phyloP scores from a whole-genome alignment of 2,329 filamentous ascomycete species.

The Eutypella sp. region DNA sequence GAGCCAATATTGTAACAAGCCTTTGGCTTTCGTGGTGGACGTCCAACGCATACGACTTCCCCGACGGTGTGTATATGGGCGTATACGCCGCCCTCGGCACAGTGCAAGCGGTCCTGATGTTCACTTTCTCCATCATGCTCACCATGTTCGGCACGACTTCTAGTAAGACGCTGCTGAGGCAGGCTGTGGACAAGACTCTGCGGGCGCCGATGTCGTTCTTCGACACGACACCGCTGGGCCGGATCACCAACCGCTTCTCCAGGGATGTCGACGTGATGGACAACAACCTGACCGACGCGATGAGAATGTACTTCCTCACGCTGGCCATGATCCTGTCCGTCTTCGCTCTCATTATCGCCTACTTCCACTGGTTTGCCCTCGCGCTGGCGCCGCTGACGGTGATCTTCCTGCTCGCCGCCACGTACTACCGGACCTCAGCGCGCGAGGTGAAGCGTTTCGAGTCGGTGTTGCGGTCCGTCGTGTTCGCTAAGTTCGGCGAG shows the following conservation, averaged over 20 bases:
- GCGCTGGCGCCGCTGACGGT: slow-evolving; percentile 61
- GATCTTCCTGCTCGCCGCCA: slow-evolving; percentile 75
- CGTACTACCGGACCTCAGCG: slow-evolving; percentile 86
- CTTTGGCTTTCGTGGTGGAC: slow-evolving; percentile 96
- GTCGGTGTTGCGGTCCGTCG: slow-evolving; percentile 75
- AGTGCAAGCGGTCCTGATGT: slow-evolving; percentile 68
- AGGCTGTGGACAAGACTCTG: slow-evolving; percentile 73
- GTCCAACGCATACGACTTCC: slow-evolving; percentile 65
- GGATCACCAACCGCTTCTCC: slow-evolving; percentile 94
- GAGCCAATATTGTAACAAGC: slow-evolving; percentile 79
- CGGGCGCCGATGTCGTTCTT: slow-evolving; percentile 84
- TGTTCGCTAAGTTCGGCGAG: slow-evolving; percentile 90
- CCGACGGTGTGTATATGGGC: slow-evolving; percentile 67
- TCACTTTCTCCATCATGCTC: slow-evolving; percentile 72
- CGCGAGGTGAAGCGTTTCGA: slow-evolving; percentile 94
- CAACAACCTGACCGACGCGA: slow-evolving; percentile 80
- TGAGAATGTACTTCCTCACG: slow-evolving; percentile 89
- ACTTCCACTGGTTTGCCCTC: slow-evolving; percentile 80
- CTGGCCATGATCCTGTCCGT: slow-evolving; percentile 76
- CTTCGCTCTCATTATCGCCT: slow-evolving; percentile 88
- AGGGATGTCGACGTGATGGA: slow-evolving; percentile 97
- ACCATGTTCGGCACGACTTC: slow-evolving; percentile 76
- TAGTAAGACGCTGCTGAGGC: slow-evolving; percentile 75
- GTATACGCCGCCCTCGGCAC: slow-evolving; percentile 67
- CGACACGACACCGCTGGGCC: slow-evolving; percentile 90